Evolutionary conservation across 441 rosid genomes (phyloP), one percentile per base, ranked within the genome.

Genomic region (Gossypium laxum): DNA sequence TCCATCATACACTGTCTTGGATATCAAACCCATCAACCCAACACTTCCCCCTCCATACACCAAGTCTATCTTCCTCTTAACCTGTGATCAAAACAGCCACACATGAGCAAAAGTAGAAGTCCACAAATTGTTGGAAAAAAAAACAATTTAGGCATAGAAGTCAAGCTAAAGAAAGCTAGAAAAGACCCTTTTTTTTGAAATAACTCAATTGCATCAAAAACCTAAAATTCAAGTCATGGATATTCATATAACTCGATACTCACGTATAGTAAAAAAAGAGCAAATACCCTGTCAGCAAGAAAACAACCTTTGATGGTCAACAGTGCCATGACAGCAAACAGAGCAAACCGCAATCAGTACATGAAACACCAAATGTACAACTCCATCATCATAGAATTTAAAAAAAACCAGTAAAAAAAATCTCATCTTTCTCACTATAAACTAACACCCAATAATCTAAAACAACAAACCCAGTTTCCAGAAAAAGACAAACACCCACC

Each of bases 1-100:
- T 71, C 93, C 98, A 77, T 84, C 87, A 69, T 83, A 75, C 11
- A 89, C 98, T 64, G 89, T 87, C 83, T 79, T 84, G 70, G 98
- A 89, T 61, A 93, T 86, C 83, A 91, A 78, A 75, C 98, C 98
- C 98, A 91, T 93, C 74, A 93, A 76, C 22, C 98, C 98, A 82
- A 90, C 86, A 80, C 97, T 91, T 74, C 97, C 98, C 70, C 98
- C 98, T 63, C 97, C 97, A 68, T 93, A 93, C 67, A 93, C 98
- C 85, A 93, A 80, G 59, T 91, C 89, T 50, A 88, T 89, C 85
- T 87, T 88, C 84, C 91, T 85, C 80, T 81, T 85, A 77, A 91
- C 97, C 95, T 93, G 83, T 28, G 80, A 74, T 67, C 64, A 63
- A 30, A 30, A 30, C 43, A 10, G n/a, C n/a, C n/a, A n/a, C n/a